Evolutionary conservation across 2,329 filamentous ascomycete genomes (phyloP).

Genomic region (Fusarium subglutinans): DNA sequence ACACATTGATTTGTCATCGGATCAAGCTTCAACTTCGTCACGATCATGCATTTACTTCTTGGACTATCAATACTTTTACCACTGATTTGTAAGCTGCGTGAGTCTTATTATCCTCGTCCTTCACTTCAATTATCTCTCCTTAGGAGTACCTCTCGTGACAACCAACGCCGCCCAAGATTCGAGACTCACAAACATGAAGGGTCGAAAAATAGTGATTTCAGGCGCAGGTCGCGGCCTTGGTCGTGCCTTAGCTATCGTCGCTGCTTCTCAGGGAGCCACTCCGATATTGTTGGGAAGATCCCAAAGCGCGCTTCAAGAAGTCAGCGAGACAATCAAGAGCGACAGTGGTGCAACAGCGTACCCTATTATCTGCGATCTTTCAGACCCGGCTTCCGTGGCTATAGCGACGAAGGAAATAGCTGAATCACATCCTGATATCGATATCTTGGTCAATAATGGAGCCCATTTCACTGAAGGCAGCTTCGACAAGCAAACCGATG

Average conservation of each 20-base stretch:
- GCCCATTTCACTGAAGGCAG: background rate
- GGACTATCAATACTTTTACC: too few relatives aligned
- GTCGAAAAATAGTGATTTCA: background rate
- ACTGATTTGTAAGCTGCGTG: fast-evolving
- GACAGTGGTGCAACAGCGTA: background rate
- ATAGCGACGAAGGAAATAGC: background rate
- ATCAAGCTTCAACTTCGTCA: background rate
- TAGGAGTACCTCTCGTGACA: fast-evolving
- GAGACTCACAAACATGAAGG: background rate
- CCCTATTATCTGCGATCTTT: background rate
- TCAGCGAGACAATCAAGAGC: background rate
- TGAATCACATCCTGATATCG: background rate
- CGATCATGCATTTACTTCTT: background rate
- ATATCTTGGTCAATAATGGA: background rate
- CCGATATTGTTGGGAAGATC: background rate
- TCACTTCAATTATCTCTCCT: fast-evolving
- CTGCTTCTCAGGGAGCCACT: background rate
- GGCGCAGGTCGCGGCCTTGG: background rate
- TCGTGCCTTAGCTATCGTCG: background rate
- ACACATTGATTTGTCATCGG: background rate
- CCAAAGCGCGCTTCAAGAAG: background rate
- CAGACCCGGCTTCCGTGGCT: background rate
- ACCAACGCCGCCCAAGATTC: background rate
- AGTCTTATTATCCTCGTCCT: fast-evolving
- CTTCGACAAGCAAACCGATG: background rate